Percentiles rank a stretch among this genome's conserved stretches.
Conservation (phyloP, 768 basidiomycete species). For the Kwoniella sp. region DNA sequence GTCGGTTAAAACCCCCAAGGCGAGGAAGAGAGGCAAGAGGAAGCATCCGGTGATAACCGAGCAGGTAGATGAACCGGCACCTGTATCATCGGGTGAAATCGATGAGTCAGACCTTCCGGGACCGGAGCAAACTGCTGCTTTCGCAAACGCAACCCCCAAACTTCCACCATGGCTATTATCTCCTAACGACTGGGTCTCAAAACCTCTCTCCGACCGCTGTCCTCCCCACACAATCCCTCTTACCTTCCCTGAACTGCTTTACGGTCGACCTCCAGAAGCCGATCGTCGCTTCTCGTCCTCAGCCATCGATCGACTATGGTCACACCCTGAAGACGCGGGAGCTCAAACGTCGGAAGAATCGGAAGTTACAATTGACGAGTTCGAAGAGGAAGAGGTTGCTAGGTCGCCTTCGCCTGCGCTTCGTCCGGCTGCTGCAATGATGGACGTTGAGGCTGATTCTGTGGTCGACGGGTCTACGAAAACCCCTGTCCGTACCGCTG, state of each 20-base stretch:
- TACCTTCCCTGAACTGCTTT: not conserved
- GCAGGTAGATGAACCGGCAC: not conserved
- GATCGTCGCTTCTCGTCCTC: not conserved
- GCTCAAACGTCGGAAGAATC: too few relatives aligned
- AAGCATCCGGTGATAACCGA: conserved; percentile 32
- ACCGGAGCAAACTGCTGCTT: not conserved
- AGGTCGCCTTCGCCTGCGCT: not conserved
- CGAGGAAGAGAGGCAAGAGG: conserved; percentile 52
- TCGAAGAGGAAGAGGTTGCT: not conserved
- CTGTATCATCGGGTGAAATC: not conserved
- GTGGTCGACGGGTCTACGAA: too few relatives aligned
- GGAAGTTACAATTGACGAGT: not conserved
- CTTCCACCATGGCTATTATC: too few relatives aligned
- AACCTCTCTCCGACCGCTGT: not conserved
- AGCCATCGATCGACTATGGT: not conserved
- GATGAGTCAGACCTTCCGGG: not conserved
- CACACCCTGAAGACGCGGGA: too few relatives aligned
- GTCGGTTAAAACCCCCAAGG: conserved; percentile 4
- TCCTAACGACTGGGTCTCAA: too few relatives aligned
- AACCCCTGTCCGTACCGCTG: too few relatives aligned
- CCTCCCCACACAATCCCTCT: not conserved
- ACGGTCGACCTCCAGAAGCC: not conserved
- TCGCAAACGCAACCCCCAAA: too few relatives aligned
- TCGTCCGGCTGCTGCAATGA: not conserved
- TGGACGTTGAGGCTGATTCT: not conserved